These are phyloP conservation scores for Acer campestre DNA, from an alignment of 345 rosid genomes.

Conservation along the genomic window DNA sequence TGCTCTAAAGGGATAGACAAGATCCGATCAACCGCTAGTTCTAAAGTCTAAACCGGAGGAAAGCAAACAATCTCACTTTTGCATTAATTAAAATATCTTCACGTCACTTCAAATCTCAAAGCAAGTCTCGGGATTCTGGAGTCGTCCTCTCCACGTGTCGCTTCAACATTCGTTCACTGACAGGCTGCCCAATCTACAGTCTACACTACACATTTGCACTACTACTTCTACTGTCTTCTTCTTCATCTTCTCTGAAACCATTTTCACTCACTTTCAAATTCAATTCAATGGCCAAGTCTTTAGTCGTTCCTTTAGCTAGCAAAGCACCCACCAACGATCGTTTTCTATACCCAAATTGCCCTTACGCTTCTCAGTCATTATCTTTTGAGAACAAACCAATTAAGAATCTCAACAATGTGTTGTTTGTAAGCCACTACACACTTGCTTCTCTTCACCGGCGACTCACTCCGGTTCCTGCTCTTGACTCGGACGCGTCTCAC, in stretches of 20 bases:
- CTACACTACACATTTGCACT: not conserved
- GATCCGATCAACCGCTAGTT: no score
- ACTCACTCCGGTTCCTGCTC: constrained; percentile 40
- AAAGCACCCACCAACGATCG: constrained; percentile 15
- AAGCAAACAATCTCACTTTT: not conserved
- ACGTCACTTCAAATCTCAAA: not conserved
- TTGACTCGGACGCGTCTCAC: constrained; percentile 57
- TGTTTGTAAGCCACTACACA: constrained; percentile 26
- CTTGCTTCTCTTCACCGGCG: constrained; percentile 43
- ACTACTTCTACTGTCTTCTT: not conserved
- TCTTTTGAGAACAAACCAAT: constrained; percentile 2
- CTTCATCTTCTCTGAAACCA: not conserved
- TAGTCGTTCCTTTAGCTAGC: constrained; percentile 13
- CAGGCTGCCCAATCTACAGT: not conserved
- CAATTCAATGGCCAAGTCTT: constrained; percentile 41
- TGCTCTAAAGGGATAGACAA: no score
- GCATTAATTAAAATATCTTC: not conserved
- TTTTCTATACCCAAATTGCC: constrained; percentile 14
- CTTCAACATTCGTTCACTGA: not conserved
- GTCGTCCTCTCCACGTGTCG: constrained; percentile 1
- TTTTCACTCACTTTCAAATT: not conserved
- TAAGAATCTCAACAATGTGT: constrained; percentile 5
- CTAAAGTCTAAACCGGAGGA: not conserved
- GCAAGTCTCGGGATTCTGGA: not conserved
- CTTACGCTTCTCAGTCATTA: constrained; percentile 21